These are phyloP conservation scores for Pyrenophora teres DNA, from an alignment of 2,329 filamentous ascomycete genomes.

Conservation along the genomic window DNA sequence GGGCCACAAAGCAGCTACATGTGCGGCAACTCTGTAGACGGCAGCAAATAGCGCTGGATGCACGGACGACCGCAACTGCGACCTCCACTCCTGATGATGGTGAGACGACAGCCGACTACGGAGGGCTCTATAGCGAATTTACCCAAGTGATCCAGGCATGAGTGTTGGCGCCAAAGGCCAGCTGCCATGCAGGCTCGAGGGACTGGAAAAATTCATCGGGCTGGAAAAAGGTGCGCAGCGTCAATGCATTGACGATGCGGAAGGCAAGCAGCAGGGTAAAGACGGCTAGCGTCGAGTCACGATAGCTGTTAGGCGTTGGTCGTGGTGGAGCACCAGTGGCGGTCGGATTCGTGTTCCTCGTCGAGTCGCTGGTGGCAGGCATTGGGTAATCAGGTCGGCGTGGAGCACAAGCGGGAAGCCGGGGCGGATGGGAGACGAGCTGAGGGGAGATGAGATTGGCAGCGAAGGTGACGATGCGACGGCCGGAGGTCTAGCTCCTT, in stretches of 20 bases:
- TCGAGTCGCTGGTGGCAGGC: conserved; percentile 35
- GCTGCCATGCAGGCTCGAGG: conserved; percentile 89
- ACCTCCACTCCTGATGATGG: conserved; percentile 79
- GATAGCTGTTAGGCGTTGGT: conserved; percentile 32
- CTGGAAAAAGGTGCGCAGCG: conserved; percentile 89
- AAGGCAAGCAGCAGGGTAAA: conserved; percentile 62
- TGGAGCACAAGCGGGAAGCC: conserved; percentile 26
- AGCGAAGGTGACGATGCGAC: conserved; percentile 29
- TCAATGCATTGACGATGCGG: conserved; percentile 79
- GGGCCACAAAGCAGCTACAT: conserved; percentile 60
- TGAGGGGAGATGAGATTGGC: conserved; percentile 21
- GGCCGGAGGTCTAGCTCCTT: conserved; percentile 22
- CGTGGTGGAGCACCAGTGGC: conserved; percentile 28
- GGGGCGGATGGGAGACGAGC: conserved; percentile 26
- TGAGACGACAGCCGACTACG: conserved; percentile 31
- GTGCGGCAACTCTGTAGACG: conserved; percentile 69
- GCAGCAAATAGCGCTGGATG: conserved; percentile 86
- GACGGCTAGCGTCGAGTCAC: conserved; percentile 36
- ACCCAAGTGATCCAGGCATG: conserved; percentile 98
- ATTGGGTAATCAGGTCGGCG: conserved; percentile 36
- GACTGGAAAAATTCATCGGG: conserved; percentile 98
- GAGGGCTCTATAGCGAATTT: conserved; percentile 39
- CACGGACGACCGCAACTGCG: conserved; percentile 84
- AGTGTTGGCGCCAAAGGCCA: conserved; percentile 76
- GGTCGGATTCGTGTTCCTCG: conserved; percentile 37